Evolutionary conservation across 2,329 filamentous ascomycete genomes (phyloP).

Genomic region (Aspergillus brunneoviolaceus): DNA sequence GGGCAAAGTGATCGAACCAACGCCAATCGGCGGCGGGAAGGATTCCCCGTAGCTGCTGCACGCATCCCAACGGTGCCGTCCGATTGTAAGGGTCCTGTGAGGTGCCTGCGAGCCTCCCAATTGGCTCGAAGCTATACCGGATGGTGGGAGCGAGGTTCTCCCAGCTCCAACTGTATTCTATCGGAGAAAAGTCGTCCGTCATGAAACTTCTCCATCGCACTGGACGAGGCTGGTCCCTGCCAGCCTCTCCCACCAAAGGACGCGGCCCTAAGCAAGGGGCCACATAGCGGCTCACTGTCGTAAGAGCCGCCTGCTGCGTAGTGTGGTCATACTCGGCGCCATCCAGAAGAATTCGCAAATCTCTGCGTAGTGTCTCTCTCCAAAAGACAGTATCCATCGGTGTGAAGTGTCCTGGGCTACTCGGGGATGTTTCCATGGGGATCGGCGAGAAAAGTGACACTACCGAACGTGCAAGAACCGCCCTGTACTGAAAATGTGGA

Average conservation of each 20-base stretch:
- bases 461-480: background rate
- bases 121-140: conserved; percentile 7
- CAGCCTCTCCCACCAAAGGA: background rate
- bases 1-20: conserved; percentile 4
- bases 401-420: background rate
- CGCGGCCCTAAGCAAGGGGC: background rate
- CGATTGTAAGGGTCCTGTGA: conserved; percentile 3
- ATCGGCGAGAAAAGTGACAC: background rate
- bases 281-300: background rate
- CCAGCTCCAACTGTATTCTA: conserved; percentile 7
- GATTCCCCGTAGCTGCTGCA: background rate
- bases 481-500: too few species aligned
- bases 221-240: background rate
- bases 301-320: background rate
- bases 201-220: conserved; percentile 6
- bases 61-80: background rate
- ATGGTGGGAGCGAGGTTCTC: background rate
- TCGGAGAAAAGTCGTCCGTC: conserved; percentile 6
- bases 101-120: conserved; percentile 1
- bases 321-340: background rate
- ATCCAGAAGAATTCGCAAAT: background rate
- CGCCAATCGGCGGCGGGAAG: background rate
- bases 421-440: background rate
- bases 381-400: background rate
- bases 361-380: background rate